phyloP scores from a whole-genome alignment of 179 eudicot species.

The Spergularia azorica region DNA sequence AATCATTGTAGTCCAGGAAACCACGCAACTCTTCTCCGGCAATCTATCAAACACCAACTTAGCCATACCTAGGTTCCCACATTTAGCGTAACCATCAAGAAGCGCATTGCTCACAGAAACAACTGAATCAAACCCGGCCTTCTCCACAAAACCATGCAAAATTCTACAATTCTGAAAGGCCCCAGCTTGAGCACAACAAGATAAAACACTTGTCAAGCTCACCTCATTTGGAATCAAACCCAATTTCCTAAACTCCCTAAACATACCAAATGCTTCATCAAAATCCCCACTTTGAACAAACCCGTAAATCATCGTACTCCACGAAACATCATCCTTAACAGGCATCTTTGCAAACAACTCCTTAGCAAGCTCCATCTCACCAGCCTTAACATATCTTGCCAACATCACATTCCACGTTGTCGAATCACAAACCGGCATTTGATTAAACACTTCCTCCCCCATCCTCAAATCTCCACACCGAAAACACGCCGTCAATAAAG shows the following conservation, averaged over 20 bases:
- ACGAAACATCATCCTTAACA: conserved; percentile 63
- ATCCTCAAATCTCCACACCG: conserved; percentile 43
- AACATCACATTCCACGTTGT: conserved; percentile 60
- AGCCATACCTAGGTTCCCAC: conserved; percentile 66
- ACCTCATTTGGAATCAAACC: conserved; percentile 53
- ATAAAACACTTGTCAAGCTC: conserved; percentile 57
- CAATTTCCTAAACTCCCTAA: conserved; percentile 39
- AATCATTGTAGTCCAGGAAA: conserved; percentile 70
- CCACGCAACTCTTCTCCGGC: conserved; percentile 35
- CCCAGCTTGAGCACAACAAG: conserved; percentile 69
- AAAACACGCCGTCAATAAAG: conserved; percentile 54
- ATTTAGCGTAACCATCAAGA: conserved; percentile 58
- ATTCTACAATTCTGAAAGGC: conserved; percentile 52
- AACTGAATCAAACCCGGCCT: conserved; percentile 46
- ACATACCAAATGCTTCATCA: conserved; percentile 53
- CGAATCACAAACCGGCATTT: conserved; percentile 49
- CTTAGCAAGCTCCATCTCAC: conserved; percentile 50
- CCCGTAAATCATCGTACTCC: conserved; percentile 71
- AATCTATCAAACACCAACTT: conserved; percentile 52
- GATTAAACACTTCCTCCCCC: conserved; percentile 41
- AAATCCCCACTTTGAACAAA: conserved; percentile 55
- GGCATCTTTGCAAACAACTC: conserved; percentile 45
- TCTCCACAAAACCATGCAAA: conserved; percentile 61
- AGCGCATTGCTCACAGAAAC: conserved; percentile 58
- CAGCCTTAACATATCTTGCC: conserved; percentile 51